A percentile compares a stretch with the other conserved stretches of the same genome.
phyloP scores from a whole-genome alignment of 345 rosid genomes.

The Eucalyptus erythrocorys region DNA sequence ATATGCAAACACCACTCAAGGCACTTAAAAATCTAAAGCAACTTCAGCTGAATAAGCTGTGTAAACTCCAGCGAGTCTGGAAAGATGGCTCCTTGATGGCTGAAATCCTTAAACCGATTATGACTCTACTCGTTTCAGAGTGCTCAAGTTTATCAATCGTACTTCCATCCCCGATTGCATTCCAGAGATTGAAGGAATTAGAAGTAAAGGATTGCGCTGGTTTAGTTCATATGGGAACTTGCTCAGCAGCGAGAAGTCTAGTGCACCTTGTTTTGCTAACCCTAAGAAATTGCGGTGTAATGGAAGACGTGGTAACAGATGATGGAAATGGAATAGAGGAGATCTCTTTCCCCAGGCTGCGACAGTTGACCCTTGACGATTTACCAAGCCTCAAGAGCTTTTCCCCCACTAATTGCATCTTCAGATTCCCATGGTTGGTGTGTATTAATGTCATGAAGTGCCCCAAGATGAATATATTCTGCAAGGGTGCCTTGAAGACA shows the following conservation, averaged over 20 bases:
- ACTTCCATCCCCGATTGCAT: not conserved
- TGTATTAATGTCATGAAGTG: accelerated
- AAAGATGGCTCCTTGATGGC: not conserved
- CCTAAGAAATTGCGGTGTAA: not conserved
- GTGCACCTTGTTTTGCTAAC: accelerated
- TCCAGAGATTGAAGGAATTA: accelerated
- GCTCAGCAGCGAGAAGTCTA: not conserved
- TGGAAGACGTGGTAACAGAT: not conserved
- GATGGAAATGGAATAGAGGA: not conserved
- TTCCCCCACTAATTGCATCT: accelerated
- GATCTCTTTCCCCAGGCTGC: not conserved
- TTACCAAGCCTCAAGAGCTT: not conserved
- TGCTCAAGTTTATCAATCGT: not conserved
- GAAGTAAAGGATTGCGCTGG: not conserved
- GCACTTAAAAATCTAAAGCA: accelerated
- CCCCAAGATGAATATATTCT: not conserved
- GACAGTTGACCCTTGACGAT: accelerated
- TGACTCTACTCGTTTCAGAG: accelerated
- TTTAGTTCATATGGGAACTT: not conserved
- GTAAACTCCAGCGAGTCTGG: not conserved
- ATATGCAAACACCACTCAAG: not conserved
- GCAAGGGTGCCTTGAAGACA: not conserved
- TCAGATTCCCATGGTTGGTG: not conserved
- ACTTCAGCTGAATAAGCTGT: not conserved
- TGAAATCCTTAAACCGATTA: not conserved